A percentile compares a stretch with the other conserved stretches of the same genome.
Conservation (phyloP, 225 moss, liverwort and hornwort genomes). For the Rhytidiadelphus loreus region DNA sequence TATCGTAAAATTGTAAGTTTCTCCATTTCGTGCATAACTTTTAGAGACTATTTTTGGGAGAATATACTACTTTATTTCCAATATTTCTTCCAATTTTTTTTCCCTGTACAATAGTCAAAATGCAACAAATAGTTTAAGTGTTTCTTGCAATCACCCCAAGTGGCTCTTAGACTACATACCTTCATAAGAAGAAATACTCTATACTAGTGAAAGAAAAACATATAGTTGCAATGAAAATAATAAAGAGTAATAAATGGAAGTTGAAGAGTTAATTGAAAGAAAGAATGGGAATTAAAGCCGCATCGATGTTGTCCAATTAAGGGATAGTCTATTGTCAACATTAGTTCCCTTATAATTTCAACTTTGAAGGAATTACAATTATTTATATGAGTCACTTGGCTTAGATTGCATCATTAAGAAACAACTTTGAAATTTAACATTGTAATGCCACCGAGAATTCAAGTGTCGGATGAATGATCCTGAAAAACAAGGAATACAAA, state of each 20-base stretch:
- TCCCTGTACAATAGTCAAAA: too few species aligned
- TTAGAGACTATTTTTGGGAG: accelerated
- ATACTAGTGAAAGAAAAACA: not conserved
- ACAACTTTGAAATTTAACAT: not conserved
- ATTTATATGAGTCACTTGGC: not conserved
- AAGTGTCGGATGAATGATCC: not conserved
- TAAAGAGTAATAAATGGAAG: not conserved
- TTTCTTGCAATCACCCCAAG: accelerated
- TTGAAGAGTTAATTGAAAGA: too few species aligned
- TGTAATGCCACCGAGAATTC: not conserved
- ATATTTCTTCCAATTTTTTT: not conserved
- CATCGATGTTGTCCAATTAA: not conserved
- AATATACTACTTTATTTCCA: not conserved
- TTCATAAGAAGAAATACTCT: not conserved
- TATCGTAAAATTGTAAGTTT: not conserved
- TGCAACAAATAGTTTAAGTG: accelerated
- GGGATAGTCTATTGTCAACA: not conserved
- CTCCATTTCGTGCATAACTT: too few species aligned
- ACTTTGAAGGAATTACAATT: not conserved
- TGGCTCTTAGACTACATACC: not conserved
- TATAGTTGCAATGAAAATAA: not conserved
- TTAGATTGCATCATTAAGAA: not conserved
- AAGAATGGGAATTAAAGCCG: not conserved
- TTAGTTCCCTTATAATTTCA: not conserved
- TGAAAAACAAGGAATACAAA: not conserved